These are phyloP conservation scores for Boletales sp. DNA, from an alignment of 768 basidiomycete species.

Conservation along the genomic window DNA sequence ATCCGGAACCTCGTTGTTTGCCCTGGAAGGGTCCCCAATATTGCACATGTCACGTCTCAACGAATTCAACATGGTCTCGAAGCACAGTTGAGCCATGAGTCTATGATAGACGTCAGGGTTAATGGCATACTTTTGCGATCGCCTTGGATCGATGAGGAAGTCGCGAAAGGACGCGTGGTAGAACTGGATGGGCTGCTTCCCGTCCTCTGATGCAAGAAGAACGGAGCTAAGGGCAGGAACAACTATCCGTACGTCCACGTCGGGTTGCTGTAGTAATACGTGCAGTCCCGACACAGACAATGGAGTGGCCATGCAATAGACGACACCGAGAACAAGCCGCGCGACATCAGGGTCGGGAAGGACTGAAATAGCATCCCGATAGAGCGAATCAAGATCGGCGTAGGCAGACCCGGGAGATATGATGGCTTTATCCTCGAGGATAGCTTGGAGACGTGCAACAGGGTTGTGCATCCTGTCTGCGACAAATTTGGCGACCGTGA, in stretches of 20 bases:
- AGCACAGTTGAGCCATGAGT: slow-evolving; percentile 4
- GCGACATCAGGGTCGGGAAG: slow-evolving; percentile 14
- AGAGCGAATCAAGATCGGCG: slow-evolving; percentile 13
- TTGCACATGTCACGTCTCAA: slow-evolving; percentile 15
- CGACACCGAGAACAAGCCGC: slow-evolving; percentile 16
- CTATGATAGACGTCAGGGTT: too few species aligned
- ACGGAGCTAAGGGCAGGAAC: slow-evolving; percentile 19
- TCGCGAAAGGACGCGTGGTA: slow-evolving; percentile 16
- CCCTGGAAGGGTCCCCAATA: slow-evolving; percentile 11
- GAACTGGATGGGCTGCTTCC: slow-evolving; percentile 16
- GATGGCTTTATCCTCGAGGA: slow-evolving; percentile 7
- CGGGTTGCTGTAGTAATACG: slow-evolving; percentile 5
- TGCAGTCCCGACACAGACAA: slow-evolving; percentile 10
- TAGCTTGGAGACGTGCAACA: slow-evolving; percentile 10
- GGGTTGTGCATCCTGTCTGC: slow-evolving; percentile 18
- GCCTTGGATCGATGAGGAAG: too few species aligned
- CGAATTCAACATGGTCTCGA: slow-evolving; percentile 11
- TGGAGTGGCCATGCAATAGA: slow-evolving; percentile 15
- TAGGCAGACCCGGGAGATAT: slow-evolving; percentile 5
- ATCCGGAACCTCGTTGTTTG: slow-evolving; percentile 13
- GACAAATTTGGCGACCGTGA: slow-evolving; percentile 26
- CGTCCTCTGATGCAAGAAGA: slow-evolving; percentile 6
- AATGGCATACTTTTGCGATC: too few species aligned
- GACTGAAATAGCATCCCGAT: slow-evolving; percentile 12
- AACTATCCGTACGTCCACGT: slow-evolving; percentile 16